Conservation (phyloP, 108 stramenopile species). For the Stephanodiscus minutulus region DNA sequence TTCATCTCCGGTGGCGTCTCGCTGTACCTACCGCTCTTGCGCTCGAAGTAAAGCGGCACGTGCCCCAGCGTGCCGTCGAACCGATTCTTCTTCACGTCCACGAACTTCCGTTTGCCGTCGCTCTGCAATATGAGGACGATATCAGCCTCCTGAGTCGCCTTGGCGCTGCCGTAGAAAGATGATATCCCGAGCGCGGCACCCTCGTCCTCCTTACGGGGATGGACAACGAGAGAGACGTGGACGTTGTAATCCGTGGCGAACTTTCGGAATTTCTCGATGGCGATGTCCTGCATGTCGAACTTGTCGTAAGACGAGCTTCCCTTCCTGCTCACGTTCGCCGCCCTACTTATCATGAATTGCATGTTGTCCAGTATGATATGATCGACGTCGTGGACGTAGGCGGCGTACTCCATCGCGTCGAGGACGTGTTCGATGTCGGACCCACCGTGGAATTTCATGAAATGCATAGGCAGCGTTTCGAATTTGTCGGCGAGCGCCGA, state of each 20-base stretch:
- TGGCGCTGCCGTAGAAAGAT: slow-evolving; percentile 94
- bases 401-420: slow-evolving; percentile 97
- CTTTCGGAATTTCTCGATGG: slow-evolving; percentile 94
- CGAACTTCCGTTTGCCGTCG: slow-evolving; percentile 77
- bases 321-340: slow-evolving; percentile 21
- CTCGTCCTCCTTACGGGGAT: slow-evolving; percentile 97
- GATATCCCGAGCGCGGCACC: slow-evolving; percentile 73
- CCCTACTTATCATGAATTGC: slow-evolving; percentile 96
- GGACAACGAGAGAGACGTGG: slow-evolving; percentile 95
- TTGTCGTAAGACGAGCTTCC: slow-evolving; percentile 63
- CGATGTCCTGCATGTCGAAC: slow-evolving; percentile 93
- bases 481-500: slow-evolving; percentile 84
- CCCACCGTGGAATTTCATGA: slow-evolving; percentile 95
- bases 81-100: slow-evolving; percentile 98
- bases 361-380: slow-evolving; percentile 97
- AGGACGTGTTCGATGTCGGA: slow-evolving; percentile 93
- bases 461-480: slow-evolving; percentile 86
- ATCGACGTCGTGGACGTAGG: slow-evolving; percentile 89
- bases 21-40: slow-evolving; percentile 71
- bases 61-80: slow-evolving; percentile 93
- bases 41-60: slow-evolving; percentile 79
- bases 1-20: slow-evolving; percentile 43
- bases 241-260: slow-evolving; percentile 96
- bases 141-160: slow-evolving; percentile 99
- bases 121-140: slow-evolving; percentile 95